Base-by-base conservation (phyloP, 371 early-diverging fungal species). In the Mucor piriformis region DNA sequence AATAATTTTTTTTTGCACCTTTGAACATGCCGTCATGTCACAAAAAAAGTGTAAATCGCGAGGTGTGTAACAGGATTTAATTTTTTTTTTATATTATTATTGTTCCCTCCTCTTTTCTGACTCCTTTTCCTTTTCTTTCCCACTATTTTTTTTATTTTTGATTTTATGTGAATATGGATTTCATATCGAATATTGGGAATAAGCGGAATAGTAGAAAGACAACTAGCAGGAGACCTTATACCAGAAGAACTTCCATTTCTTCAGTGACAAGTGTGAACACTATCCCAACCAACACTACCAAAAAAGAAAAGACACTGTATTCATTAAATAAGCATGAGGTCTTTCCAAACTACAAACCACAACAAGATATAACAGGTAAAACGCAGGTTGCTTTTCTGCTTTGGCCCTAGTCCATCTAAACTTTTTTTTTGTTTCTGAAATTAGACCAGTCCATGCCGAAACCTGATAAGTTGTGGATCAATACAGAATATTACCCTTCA, bases 191-290 rank as follows among this genome's bases (percentile, higher is more conserved):
- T 55, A 57, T 67, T 42, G 67, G 67, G 24, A 67, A 63, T 48
- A 67, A 67, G 20, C 58, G 67, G n/a, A 59, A 53, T 42, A 67
- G 27, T 8, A 53, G 67, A 55, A 58, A 59, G 20, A 53, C 67
- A 3, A 63, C 24, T 10, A 61, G 61, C 29, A 47, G 67, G 42
- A 35, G 63, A 21, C 56, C 59, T 18, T 57, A 67, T 46, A 42
- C 50, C 8, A 58, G 67, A 63, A 63, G 63, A 37, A 32, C 59
- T 27, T 67, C 67, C 18, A 50, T 67, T 16, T 59, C 67, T 40
- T 67, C 67, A 15, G 54, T 63, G 11, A 44, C 59, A 13, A 61
- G 43, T 32, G 43, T 8, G 10, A 35, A 15, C 29, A 21, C 8
- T 40, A 12, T 43, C 21, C n/a, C 43, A 20, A 48, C 20, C 29